Evolutionary conservation across 345 rosid genomes (phyloP), one percentile per base, ranked within the genome.

Genomic region (Salix arbutifolia): DNA sequence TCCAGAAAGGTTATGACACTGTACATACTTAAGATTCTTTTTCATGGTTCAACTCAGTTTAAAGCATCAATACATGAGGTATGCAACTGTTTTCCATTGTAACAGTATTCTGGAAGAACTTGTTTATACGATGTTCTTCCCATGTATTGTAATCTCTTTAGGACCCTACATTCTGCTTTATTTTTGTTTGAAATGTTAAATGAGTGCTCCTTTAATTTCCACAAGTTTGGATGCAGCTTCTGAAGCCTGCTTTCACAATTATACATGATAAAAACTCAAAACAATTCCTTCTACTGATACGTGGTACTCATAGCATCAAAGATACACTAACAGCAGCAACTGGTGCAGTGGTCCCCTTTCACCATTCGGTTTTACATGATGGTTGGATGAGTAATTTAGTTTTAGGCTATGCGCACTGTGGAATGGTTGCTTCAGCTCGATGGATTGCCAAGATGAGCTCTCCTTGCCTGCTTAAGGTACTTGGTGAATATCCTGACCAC

Each of bases 391-490:
- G 97, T 85, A 90, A 96, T 87, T 88, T 93, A 85, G 88, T 96
- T 79, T 87, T 96, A 84, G 99, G 99, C 70, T 96, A 96, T 64
- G 99, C 99, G 5, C 99, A 96, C 76, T 96, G 92, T 69, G 99
- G 99, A 83, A 96, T 96, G 99, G 99, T 92, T 86, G 99, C 99
- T 83, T 98, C 99, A 50, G 98, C 98, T 80, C 93, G 94, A 28
- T 96, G 98, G 98, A 96, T 93, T 86, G 97, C 99, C 65, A 93
- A 93, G 80, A 91, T 93, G 19, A 88, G 91, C 82, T 85, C 90
- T 83, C 95, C 99, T 74, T 92, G 84, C 85, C 84, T 96, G 76
- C 84, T 88, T 21, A 88, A 87, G 74, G 97, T 90, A 21, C 89
- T 92, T 73, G 77, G 73, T 72, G 97, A 93, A 71, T 79, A 81